Base-by-base conservation (phyloP, 352 stramenopile species). In the Peronospora destructor region DNA sequence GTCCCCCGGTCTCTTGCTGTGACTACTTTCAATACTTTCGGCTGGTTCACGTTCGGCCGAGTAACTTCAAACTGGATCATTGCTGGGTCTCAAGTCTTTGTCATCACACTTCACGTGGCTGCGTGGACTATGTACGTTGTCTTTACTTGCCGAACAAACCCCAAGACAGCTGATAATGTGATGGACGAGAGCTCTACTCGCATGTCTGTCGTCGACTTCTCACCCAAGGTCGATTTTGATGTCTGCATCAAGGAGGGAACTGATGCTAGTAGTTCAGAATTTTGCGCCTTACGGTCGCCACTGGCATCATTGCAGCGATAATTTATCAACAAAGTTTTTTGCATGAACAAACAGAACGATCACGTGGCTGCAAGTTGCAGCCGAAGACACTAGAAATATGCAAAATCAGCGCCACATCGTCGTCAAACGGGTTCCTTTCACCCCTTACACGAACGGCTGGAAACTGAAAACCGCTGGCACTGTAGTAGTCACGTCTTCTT, bases 11-110 rank as follows among this genome's bases (percentile, higher is more conserved):
- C 76, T 53, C 46, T 82, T 14, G 45, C 55, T n/a, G 62, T 67
- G 0, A 66, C 63, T 21, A 73, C 61, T 9, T 59, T 73, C 45
- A 85, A 79, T 53, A 83, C 77, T 37, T 28, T 64, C 8, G 59
- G 66, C 16, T 85, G 73, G 73, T 61, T 80, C 42, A 64, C 62
- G 11, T 82, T 79, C 51, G 63, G 55, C n/a, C 39, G 38, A 5
- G 47, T 85, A 39, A 70, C 61, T n/a, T 53, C 49, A 17, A 68
- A 79, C 46, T 80, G 65, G 71, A 65, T 85, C 59, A 76, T 84
- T 36, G 66, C 72, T 16, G 60, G 51, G 6, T 67, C 73, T 0
- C 74, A 79, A 53, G 55, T 59, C 9, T 63, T 79, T 30, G 69
- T 71, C 49, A 64, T 74, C 33, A 37, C 59, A 21, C 47, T 77